Percentiles rank a stretch among this genome's conserved stretches.
Evolutionary conservation across 2,329 filamentous ascomycete species (phyloP).

Genomic region (Fusarium sp.): DNA sequence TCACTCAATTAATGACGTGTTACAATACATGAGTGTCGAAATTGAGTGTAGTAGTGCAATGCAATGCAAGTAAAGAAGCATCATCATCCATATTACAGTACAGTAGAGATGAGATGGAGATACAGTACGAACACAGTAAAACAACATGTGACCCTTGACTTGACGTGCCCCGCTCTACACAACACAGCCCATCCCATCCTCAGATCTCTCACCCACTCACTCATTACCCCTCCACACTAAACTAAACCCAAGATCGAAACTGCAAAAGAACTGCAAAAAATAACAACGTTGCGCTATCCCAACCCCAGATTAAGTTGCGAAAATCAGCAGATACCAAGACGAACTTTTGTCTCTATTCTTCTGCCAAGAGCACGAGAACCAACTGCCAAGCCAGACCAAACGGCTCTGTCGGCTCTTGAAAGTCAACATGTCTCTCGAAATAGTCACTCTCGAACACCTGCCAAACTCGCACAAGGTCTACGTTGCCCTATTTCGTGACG

Average conservation of each 20-base stretch:
- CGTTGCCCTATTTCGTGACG: slow-evolving; percentile 79
- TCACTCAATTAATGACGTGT: slow-evolving; percentile 28
- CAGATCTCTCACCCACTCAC: slow-evolving; percentile 24
- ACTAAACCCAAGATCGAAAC: slow-evolving; percentile 29
- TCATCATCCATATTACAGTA: background rate
- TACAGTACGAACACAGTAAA: slow-evolving; percentile 37
- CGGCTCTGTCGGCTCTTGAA: background rate
- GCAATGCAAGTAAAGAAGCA: background rate
- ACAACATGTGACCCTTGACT: slow-evolving; percentile 28
- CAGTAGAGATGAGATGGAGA: background rate
- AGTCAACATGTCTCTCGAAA: slow-evolving; percentile 69
- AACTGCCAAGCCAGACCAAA: background rate
- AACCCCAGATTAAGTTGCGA: slow-evolving; percentile 3
- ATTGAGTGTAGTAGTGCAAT: slow-evolving; percentile 30
- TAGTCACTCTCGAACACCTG: slow-evolving; percentile 80
- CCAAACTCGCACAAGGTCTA: slow-evolving; percentile 76
- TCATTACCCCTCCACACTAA: slow-evolving; percentile 47
- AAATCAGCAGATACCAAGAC: slow-evolving; percentile 12
- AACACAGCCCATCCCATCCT: slow-evolving; percentile 10
- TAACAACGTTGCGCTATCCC: slow-evolving; percentile 21
- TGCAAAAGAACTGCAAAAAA: background rate
- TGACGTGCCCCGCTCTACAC: slow-evolving; percentile 24
- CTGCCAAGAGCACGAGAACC: background rate
- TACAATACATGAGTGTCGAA: slow-evolving; percentile 8
- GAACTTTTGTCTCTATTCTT: slow-evolving; percentile 18